These are phyloP conservation scores for Dendrobium nobile DNA, from an alignment of 106 monocot species.

Conservation along the genomic window DNA sequence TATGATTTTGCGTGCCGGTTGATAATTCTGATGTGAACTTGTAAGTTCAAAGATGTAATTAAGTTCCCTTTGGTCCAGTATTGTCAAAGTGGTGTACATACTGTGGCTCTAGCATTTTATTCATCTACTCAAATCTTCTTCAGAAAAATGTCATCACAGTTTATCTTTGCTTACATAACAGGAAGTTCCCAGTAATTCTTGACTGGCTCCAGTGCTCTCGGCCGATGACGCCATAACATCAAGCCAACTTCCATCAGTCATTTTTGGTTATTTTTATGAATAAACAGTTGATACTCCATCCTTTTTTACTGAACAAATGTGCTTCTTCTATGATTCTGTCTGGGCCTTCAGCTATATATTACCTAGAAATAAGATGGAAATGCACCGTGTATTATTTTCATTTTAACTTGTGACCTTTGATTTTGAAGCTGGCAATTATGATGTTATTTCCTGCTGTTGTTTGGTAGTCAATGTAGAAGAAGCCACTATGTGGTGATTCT, in stretches of 20 bases:
- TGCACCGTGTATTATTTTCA: no score
- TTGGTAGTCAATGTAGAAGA: no score
- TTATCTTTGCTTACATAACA: neutral
- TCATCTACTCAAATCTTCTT: neutral
- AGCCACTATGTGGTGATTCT: no score
- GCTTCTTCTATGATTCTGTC: neutral
- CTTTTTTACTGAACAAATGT: neutral
- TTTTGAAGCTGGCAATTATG: no score
- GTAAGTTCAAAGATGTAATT: neutral
- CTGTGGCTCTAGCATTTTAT: neutral
- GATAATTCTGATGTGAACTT: neutral
- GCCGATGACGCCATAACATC: neutral
- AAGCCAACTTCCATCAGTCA: neutral
- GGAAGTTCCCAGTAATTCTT: conserved; percentile 5
- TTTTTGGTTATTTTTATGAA: neutral
- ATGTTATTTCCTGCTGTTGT: no score
- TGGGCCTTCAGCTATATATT: no score
- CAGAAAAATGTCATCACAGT: neutral
- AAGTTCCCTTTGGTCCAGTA: neutral
- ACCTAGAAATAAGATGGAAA: no score
- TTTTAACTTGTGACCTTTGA: no score
- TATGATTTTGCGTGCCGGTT: neutral
- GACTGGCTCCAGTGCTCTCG: neutral
- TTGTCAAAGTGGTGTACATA: neutral
- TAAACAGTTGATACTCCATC: neutral